These are phyloP conservation scores for Apiospora phragmitis DNA, from an alignment of 2,329 filamentous ascomycete species.

Conservation along the genomic window DNA sequence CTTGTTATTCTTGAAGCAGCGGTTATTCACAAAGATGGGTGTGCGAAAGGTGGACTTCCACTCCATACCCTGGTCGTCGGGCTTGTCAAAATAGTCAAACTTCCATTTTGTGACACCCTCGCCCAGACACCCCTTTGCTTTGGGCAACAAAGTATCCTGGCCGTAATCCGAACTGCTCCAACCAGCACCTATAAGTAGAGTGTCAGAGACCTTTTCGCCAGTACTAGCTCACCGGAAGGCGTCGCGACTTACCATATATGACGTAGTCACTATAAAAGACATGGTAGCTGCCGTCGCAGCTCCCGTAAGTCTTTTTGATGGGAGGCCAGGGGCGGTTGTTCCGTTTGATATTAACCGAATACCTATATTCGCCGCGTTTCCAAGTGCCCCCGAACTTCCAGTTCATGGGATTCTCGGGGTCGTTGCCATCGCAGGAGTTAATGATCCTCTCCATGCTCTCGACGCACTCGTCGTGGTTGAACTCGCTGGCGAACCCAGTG, in stretches of 20 bases:
- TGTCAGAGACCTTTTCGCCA: not conserved
- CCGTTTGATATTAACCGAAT: slow-evolving; percentile 21
- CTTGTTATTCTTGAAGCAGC: slow-evolving; percentile 16
- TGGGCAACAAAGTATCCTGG: slow-evolving; percentile 18
- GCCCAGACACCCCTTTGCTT: slow-evolving; percentile 10
- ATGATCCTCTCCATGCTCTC: not conserved
- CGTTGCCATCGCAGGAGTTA: not conserved
- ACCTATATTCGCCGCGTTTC: not conserved
- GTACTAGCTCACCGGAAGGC: no score
- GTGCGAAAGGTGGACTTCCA: slow-evolving; percentile 12
- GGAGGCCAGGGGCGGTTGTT: not conserved
- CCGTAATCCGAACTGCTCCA: slow-evolving; percentile 5
- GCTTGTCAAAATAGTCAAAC: slow-evolving; percentile 13
- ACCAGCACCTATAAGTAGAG: not conserved
- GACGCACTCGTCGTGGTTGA: slow-evolving; percentile 2
- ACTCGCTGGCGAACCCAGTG: not conserved
- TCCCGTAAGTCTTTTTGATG: not conserved
- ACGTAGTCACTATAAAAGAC: not conserved
- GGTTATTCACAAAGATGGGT: slow-evolving; percentile 7
- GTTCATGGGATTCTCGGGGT: not conserved
- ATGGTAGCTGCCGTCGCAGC: not conserved
- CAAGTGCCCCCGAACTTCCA: not conserved
- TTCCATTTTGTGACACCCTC: slow-evolving; percentile 12
- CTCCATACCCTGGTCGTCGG: slow-evolving; percentile 10
- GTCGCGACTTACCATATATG: not conserved